phyloP scores from a whole-genome alignment of 2,329 filamentous ascomycete genomes.

The Trichophyton mentagrophytes region DNA sequence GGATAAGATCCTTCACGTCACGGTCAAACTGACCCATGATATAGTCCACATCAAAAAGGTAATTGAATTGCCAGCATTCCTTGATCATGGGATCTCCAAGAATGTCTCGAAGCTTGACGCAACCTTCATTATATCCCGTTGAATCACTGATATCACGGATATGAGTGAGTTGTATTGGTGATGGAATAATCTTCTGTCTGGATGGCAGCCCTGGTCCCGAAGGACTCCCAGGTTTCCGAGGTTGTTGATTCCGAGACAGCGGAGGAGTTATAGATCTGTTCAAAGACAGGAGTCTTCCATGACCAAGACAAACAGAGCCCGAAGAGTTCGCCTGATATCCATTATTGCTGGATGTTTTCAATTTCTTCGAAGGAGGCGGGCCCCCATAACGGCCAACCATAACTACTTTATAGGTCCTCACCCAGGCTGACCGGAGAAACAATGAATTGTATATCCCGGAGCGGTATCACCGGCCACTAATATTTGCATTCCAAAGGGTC shows the following conservation, averaged over 20 bases:
- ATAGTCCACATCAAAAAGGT: slow-evolving; percentile 46
- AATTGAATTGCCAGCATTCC: slow-evolving; percentile 47
- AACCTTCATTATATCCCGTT: slow-evolving; percentile 48
- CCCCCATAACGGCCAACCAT: background rate
- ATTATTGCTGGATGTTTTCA: slow-evolving; percentile 9
- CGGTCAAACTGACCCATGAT: slow-evolving; percentile 47
- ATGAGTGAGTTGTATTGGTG: slow-evolving; percentile 59
- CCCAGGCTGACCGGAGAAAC: background rate
- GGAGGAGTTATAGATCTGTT: slow-evolving; percentile 22
- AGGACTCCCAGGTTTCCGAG: background rate
- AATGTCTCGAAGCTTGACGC: slow-evolving; percentile 53
- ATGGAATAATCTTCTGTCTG: slow-evolving; percentile 30
- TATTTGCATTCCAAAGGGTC: too few relatives aligned
- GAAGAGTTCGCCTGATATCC: background rate
- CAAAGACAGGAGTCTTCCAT: slow-evolving; percentile 17
- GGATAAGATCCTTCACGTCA: slow-evolving; percentile 41
- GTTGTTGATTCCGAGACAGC: slow-evolving; percentile 8
- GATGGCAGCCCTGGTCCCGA: background rate
- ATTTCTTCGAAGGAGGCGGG: slow-evolving; percentile 10
- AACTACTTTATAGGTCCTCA: background rate
- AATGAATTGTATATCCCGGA: background rate
- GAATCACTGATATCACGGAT: slow-evolving; percentile 50
- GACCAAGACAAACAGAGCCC: background rate
- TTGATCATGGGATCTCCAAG: slow-evolving; percentile 62
- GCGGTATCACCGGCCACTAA: background rate